Conservation (phyloP, 495 filamentous ascomycete species). For the Penicillium parvum region DNA sequence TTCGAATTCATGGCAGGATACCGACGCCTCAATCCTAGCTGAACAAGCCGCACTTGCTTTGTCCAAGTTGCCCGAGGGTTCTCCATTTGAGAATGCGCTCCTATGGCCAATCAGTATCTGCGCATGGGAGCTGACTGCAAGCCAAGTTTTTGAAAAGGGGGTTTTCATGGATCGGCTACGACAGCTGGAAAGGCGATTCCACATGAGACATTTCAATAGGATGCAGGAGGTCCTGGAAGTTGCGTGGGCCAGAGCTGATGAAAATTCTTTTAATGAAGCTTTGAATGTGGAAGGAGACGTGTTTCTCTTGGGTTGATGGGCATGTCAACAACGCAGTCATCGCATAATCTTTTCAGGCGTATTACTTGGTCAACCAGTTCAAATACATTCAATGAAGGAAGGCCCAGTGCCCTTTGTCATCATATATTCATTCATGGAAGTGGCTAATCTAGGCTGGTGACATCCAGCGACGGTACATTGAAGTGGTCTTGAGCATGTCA, state of each 20-base stretch:
- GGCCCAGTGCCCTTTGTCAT: too few species aligned
- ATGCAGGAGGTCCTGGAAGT: background rate
- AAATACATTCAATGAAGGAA: too few species aligned
- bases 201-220: constrained; percentile 8
- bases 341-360: too few species aligned
- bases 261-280: background rate
- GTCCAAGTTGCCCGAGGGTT: constrained; percentile 1
- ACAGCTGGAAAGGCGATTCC: background rate
- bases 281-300: background rate
- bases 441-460: too few species aligned
- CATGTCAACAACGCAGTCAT: too few species aligned
- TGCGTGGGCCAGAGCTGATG: background rate
- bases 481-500: background rate
- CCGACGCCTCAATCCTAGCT: background rate
- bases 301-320: constrained; percentile 3
- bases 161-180: constrained; percentile 1
- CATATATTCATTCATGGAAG: too few species aligned
- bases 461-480: too few species aligned
- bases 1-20: background rate
- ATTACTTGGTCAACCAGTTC: too few species aligned
- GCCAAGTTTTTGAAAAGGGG: background rate
- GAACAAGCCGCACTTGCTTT: background rate
- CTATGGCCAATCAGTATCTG: constrained; percentile 10
- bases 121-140: background rate
- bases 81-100: constrained; percentile 1